Evolutionary conservation across 2,329 filamentous ascomycete genomes (phyloP).

Genomic region (Beauveria sp.): DNA sequence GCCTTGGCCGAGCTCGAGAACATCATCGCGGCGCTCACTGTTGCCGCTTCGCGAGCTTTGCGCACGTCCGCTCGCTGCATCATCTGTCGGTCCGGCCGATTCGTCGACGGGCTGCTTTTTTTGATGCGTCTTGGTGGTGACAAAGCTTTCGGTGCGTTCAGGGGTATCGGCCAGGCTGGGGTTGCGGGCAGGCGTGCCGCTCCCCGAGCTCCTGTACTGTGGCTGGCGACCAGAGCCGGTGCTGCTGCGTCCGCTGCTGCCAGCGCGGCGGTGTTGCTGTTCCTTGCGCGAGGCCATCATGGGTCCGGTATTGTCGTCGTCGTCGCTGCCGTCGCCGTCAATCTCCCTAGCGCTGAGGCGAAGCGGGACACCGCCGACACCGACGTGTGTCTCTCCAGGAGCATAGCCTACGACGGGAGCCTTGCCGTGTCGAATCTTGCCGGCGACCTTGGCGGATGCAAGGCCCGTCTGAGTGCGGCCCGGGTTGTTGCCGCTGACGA

Average conservation of each 20-base stretch:
- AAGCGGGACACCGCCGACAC: slow-evolving; percentile 75
- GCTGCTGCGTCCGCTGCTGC: slow-evolving; percentile 70
- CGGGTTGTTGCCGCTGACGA: slow-evolving; percentile 51
- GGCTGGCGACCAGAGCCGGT: slow-evolving; percentile 45
- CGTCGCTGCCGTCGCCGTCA: slow-evolving; percentile 77
- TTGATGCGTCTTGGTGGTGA: slow-evolving; percentile 24
- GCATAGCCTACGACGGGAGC: slow-evolving; percentile 72
- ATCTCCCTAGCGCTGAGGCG: slow-evolving; percentile 93
- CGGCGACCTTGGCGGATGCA: slow-evolving; percentile 58
- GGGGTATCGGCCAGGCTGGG: slow-evolving; percentile 50
- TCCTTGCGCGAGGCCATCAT: slow-evolving; percentile 35
- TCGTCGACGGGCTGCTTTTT: slow-evolving; percentile 26
- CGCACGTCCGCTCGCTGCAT: slow-evolving; percentile 39
- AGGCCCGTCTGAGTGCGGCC: slow-evolving; percentile 57
- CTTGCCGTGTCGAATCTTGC: slow-evolving; percentile 85
- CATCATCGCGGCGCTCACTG: slow-evolving; percentile 54
- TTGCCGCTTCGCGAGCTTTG: slow-evolving; percentile 48
- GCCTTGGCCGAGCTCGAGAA: slow-evolving; percentile 45
- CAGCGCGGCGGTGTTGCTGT: slow-evolving; percentile 56
- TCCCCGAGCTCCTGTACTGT: slow-evolving; percentile 45
- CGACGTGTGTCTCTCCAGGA: slow-evolving; percentile 66
- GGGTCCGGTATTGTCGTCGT: slow-evolving; percentile 47
- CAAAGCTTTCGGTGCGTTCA: slow-evolving; percentile 44
- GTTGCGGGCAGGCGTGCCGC: slow-evolving; percentile 28
- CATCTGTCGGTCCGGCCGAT: slow-evolving; percentile 24